Evolutionary conservation across 192 early-diverging fungal species (phyloP).

Genomic region (Funneliformis mosseae): DNA sequence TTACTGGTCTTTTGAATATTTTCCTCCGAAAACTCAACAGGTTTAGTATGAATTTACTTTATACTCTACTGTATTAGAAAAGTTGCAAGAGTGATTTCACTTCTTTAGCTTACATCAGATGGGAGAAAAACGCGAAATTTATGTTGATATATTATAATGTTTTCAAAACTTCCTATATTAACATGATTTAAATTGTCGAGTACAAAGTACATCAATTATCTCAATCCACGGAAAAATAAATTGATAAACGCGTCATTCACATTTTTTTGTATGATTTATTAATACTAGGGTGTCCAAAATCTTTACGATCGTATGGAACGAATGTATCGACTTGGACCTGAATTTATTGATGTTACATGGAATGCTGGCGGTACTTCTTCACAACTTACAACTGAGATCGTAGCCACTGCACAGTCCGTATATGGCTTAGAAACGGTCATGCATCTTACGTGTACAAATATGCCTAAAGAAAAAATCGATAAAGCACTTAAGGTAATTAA

Average conservation of each 20-base stretch:
- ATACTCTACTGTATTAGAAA: slow-evolving; percentile 4
- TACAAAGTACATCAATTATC: background rate
- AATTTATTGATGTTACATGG: slow-evolving; percentile 98
- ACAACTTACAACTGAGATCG: slow-evolving; percentile 88
- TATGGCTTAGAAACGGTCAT: slow-evolving; percentile 91
- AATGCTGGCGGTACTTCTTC: slow-evolving; percentile 90
- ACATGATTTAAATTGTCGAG: background rate
- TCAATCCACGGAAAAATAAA: background rate
- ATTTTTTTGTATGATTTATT: background rate
- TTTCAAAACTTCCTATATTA: background rate
- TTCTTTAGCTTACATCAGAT: background rate
- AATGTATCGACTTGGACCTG: slow-evolving; percentile 87
- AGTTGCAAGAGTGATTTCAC: background rate
- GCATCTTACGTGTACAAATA: slow-evolving; percentile 99
- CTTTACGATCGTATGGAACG: slow-evolving; percentile 95
- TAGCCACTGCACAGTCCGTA: slow-evolving; percentile 82
- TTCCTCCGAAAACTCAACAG: slow-evolving; percentile 96
- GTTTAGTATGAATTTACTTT: slow-evolving; percentile 37
- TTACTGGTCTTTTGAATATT: slow-evolving; percentile 94
- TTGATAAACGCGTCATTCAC: background rate
- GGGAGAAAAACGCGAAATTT: background rate
- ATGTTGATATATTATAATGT: background rate
- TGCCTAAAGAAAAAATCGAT: slow-evolving; percentile 87
- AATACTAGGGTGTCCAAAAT: slow-evolving; percentile 75
- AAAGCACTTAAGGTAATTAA: slow-evolving; percentile 64